These are phyloP conservation scores for Ophiocordyceps camponoti-saundersi DNA, from an alignment of 2,329 filamentous ascomycete species.

Conservation along the genomic window DNA sequence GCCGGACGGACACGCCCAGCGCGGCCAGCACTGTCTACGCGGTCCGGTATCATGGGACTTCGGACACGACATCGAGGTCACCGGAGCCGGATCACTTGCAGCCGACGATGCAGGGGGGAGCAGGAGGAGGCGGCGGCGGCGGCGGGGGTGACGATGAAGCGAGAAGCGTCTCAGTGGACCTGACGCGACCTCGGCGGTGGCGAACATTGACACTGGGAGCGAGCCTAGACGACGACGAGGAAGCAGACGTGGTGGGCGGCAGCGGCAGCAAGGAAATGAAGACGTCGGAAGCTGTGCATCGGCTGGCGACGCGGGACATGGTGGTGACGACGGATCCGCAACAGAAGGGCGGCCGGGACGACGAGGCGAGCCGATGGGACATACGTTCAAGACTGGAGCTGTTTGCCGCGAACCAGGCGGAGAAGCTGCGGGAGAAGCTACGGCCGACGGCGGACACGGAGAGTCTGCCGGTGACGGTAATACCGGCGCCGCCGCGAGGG, in stretches of 20 bases:
- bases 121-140: conserved; percentile 7
- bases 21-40: conserved; percentile 48
- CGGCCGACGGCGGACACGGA: conserved; percentile 35
- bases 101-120: conserved; percentile 6
- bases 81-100: conserved; percentile 22
- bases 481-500: conserved; percentile 42
- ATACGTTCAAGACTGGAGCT: conserved; percentile 39
- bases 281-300: not conserved
- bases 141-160: conserved; percentile 1
- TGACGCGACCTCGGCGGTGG: conserved; percentile 10
- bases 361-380: conserved; percentile 30
- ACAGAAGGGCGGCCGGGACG: conserved; percentile 5
- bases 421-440: conserved; percentile 39
- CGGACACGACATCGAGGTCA: conserved; percentile 30
- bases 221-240: not conserved
- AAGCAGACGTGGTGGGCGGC: not conserved
- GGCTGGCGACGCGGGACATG: not conserved
- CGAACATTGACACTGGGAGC: conserved; percentile 3
- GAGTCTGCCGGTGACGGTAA: conserved; percentile 39
- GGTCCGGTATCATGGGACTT: conserved; percentile 40
- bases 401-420: conserved; percentile 43
- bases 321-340: not conserved
- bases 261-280: not conserved
- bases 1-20: conserved; percentile 44
- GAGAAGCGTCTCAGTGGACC: not conserved